These are phyloP conservation scores for Rhizopogon salebrosus DNA, from an alignment of 768 basidiomycete species.

Conservation along the genomic window DNA sequence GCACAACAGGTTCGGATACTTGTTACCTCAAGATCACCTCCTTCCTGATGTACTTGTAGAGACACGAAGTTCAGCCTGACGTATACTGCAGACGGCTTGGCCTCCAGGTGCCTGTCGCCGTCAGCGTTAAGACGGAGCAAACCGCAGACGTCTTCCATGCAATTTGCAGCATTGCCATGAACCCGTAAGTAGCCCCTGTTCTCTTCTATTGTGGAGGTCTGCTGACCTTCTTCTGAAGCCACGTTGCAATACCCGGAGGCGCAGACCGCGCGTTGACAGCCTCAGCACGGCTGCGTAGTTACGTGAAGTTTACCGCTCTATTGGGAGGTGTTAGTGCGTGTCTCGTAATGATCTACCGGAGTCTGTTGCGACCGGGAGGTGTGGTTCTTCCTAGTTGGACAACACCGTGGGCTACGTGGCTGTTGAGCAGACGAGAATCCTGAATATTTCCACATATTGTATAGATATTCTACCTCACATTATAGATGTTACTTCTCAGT, in stretches of 20 bases:
- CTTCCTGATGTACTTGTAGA: slow-evolving; percentile 35
- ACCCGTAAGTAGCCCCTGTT: slow-evolving; percentile 57
- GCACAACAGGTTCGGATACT: slow-evolving; percentile 72
- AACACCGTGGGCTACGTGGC: slow-evolving; percentile 61
- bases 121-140: slow-evolving; percentile 84
- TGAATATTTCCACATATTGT: slow-evolving; percentile 13
- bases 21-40: slow-evolving; percentile 1
- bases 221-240: slow-evolving; percentile 31
- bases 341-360: slow-evolving; percentile 65
- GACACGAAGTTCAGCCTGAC: slow-evolving; percentile 98
- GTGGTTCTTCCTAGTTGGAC: slow-evolving; percentile 47
- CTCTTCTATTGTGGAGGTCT: slow-evolving; percentile 2
- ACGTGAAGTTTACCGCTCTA: slow-evolving; percentile 67
- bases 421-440: slow-evolving; percentile 46
- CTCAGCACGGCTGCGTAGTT: slow-evolving; percentile 62
- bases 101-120: slow-evolving; percentile 91
- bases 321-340: slow-evolving; percentile 73
- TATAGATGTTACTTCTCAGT: slow-evolving; percentile 10
- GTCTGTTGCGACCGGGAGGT: slow-evolving; percentile 57
- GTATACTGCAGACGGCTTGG: slow-evolving; percentile 88
- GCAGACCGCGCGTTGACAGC: slow-evolving; percentile 71
- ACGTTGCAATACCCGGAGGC: slow-evolving; percentile 76
- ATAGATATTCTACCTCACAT: slow-evolving; percentile 3
- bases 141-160: slow-evolving; percentile 84
- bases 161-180: slow-evolving; percentile 79